Evolutionary conservation across 177 flowering plant genomes (phyloP).

Genomic region (Telopea speciosissima): DNA sequence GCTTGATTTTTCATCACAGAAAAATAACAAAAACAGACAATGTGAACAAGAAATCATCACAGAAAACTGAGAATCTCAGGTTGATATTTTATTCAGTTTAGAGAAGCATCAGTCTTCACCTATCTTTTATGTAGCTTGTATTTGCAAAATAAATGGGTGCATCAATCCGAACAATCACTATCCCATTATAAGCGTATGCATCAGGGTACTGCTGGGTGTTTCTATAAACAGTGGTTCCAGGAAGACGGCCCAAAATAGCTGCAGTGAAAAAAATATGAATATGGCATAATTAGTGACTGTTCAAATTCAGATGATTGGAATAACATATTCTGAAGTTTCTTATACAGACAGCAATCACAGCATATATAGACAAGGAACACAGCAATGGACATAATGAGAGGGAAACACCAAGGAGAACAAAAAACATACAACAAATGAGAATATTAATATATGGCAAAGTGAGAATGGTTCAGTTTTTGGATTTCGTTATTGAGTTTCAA

Average conservation of each 20-base stretch:
- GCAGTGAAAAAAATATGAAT: slow-evolving; percentile 19
- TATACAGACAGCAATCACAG: background rate
- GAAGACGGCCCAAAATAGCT: slow-evolving; percentile 98
- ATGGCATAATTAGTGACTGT: background rate
- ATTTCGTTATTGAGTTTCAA: background rate
- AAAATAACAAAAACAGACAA: background rate
- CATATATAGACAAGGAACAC: background rate
- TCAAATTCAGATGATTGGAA: background rate
- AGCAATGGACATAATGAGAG: background rate
- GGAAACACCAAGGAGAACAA: background rate
- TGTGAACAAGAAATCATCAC: background rate
- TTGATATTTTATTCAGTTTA: background rate
- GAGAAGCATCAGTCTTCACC: slow-evolving; percentile 35
- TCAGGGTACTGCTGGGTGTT: slow-evolving; percentile 85
- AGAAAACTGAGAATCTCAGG: background rate
- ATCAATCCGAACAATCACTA: slow-evolving; percentile 93
- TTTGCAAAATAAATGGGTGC: slow-evolving; percentile 98
- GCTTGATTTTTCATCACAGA: background rate
- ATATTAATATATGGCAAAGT: background rate
- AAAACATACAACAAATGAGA: background rate
- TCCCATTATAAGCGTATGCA: slow-evolving; percentile 89
- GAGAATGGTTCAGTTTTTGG: background rate
- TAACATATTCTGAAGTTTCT: background rate
- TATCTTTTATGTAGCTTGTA: slow-evolving; percentile 87
- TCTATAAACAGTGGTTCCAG: slow-evolving; percentile 92